A percentile compares a stretch with the other conserved stretches of the same genome.
Evolutionary conservation across 2,329 filamentous ascomycete genomes (phyloP).

Genomic region (Plectosphaerella sp.): DNA sequence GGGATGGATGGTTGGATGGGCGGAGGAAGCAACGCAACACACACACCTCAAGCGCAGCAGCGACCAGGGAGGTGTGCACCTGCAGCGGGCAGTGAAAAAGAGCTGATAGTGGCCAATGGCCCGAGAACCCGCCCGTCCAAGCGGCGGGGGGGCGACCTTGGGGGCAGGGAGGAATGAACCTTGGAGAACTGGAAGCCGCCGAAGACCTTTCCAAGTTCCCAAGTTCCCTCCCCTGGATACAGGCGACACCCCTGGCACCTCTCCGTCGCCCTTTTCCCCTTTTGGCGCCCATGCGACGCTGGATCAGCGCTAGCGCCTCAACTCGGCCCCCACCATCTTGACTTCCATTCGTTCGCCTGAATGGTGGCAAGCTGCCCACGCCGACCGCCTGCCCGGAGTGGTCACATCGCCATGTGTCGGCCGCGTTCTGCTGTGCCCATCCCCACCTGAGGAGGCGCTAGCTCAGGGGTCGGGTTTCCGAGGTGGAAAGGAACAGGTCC

Average conservation of each 20-base stretch:
- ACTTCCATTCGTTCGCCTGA: not conserved
- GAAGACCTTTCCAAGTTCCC: too few species aligned
- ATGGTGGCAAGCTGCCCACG: not conserved
- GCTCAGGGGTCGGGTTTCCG: not conserved
- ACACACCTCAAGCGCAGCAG: too few species aligned
- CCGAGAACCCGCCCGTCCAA: too few species aligned
- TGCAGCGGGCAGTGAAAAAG: too few species aligned
- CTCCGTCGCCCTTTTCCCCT: not conserved
- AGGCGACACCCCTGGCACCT: not conserved
- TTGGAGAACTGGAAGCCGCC: too few species aligned
- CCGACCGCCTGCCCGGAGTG: not conserved
- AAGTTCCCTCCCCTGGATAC: too few species aligned
- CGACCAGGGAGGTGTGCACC: too few species aligned
- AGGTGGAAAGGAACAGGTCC: not conserved
- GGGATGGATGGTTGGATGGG: too few species aligned
- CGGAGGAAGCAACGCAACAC: too few species aligned
- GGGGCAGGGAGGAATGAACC: too few species aligned
- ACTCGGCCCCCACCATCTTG: not conserved
- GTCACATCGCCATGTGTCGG: not conserved
- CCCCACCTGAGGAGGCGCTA: not conserved
- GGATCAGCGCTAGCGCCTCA: not conserved
- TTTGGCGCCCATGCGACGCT: not conserved
- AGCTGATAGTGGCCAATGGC: too few species aligned
- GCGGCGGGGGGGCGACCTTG: too few species aligned
- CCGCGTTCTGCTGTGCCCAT: not conserved